Evolutionary conservation across 306 rosid species (phyloP), one percentile per base, ranked within the genome.

Genomic region (Dryas drummondii): DNA sequence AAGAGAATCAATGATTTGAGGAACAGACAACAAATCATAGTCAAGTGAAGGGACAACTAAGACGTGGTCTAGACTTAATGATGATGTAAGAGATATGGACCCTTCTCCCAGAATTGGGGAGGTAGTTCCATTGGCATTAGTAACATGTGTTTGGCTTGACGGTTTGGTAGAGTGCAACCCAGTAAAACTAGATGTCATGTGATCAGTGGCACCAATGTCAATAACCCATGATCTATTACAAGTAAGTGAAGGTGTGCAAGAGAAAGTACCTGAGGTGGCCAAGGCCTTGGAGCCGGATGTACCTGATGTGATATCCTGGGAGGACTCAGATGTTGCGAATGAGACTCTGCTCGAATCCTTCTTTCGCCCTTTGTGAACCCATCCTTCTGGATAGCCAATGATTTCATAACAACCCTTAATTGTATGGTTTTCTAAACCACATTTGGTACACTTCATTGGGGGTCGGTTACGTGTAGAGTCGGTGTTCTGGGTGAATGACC

Each of bases 271-370:
- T 62, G 17, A 62, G 68, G 68, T 62, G 68, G 68, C 68, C 48
- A 62, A 62, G 68, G 68, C 46, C 68, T 62, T 64, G 48, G 50
- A 64, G 49, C 48, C 22, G 11, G 26, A 41, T 64, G 69, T 64
- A 64, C 69, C 12, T 64, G 12, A 64, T 64, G 26, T 27, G 11
- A 27, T 32, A 11, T 14, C 26, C 5, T 64, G 6, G 9, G 26
- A 27, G 9, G 69, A 27, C 69, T 64, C 10, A 41, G 26, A 15
- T 9, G 12, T 11, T 64, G 17, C 48, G 16, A 41, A 42, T 41
- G 0, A 27, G 49, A 49, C 42, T 12, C 0, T 59, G 32, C 8
- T 59, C 15, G 7, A 59, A 32, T 59, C 65, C 65, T 32, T 59
- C 6, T 59, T 22, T 9, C 0, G 7, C 6, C 42, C 6, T 26